Evolutionary conservation across 2,329 filamentous ascomycete species (phyloP), one percentile per base, ranked within the genome.

Genomic region (Pseudocercospora cruenta): DNA sequence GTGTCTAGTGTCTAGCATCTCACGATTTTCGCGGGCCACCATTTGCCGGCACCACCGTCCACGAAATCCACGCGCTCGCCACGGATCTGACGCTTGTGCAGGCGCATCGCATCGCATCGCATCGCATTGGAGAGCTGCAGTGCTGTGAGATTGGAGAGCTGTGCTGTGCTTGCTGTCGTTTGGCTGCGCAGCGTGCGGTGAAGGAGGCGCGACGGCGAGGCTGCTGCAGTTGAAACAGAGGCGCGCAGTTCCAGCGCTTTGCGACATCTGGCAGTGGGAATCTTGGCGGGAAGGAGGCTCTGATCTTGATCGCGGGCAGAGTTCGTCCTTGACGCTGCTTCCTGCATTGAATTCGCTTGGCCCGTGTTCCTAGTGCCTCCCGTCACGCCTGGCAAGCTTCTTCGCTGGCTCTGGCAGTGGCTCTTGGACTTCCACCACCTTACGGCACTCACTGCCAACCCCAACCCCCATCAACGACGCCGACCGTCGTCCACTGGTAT

Each of bases 401-500:
- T 58, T 47, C 51, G 36, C 39, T 60, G 59, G 58, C 63, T 63
- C 60, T 28, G 54, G 28, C 43, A 24, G 5, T 54, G 49, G 51
- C 22, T 28, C 24, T 54, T 54, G 45, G 49, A 36, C 49, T 51
- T 55, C 19, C 45, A 58, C 60, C 57, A 58, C 43, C 54, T 43
- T n/a, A 43, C 16, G 45, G 14, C 22, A 45, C n/a, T 51, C 31
- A 16, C 33, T 49, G 47, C 55, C 26, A 33, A n/a, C 39, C 31
- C 64, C 64, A 45, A 3, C 39, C 39, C 39, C 39, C 39, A 43
- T 43, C 39, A 39, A n/a, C 62, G 57, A 51, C 51, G 9, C 31
- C 62, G 51, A 21, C 64, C 61, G 28, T 55, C 33, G 22, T 57
- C 36, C 63, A 63, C 64, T 71, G 75, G 53, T 71, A 68, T 70